phyloP scores from a whole-genome alignment of 2,329 filamentous ascomycete species.

The Exophiala aquamarina region DNA sequence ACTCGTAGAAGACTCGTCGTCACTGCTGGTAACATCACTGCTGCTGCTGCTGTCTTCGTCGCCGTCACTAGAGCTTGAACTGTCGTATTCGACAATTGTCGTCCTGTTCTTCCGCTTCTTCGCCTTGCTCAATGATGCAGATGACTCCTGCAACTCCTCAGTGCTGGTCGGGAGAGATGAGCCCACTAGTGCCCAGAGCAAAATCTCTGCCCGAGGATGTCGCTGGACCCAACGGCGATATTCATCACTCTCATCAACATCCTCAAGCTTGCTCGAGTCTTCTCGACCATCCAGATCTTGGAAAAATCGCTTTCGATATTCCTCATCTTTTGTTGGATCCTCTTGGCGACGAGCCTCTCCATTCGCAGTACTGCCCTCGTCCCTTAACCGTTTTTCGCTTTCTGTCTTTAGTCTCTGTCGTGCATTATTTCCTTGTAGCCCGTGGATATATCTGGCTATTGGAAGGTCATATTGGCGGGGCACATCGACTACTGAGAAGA shows the following conservation, averaged over 20 bases:
- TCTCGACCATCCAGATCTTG: constrained; percentile 23
- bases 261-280: not conserved
- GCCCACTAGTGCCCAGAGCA: constrained; percentile 23
- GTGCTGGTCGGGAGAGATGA: constrained; percentile 8
- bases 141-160: constrained; percentile 14
- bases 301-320: constrained; percentile 10
- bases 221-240: constrained; percentile 16
- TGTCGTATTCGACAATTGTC: constrained; percentile 35
- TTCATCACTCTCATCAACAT: constrained; percentile 43
- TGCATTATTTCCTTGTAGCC: constrained; percentile 73
- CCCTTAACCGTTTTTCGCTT: constrained; percentile 62
- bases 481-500: constrained; percentile 70
- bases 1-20: no score
- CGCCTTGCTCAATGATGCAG: constrained; percentile 17
- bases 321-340: constrained; percentile 3
- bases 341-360: not conserved
- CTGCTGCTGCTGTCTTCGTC: constrained; percentile 24
- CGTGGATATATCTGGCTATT: constrained; percentile 75
- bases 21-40: constrained; percentile 11
- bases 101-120: constrained; percentile 47
- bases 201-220: constrained; percentile 16
- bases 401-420: constrained; percentile 63
- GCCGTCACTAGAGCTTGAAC: constrained; percentile 31
- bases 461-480: constrained; percentile 69
- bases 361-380: constrained; percentile 34